Base-by-base conservation (phyloP, 257 asterid genomes). In the Salvia rosmarinus region DNA sequence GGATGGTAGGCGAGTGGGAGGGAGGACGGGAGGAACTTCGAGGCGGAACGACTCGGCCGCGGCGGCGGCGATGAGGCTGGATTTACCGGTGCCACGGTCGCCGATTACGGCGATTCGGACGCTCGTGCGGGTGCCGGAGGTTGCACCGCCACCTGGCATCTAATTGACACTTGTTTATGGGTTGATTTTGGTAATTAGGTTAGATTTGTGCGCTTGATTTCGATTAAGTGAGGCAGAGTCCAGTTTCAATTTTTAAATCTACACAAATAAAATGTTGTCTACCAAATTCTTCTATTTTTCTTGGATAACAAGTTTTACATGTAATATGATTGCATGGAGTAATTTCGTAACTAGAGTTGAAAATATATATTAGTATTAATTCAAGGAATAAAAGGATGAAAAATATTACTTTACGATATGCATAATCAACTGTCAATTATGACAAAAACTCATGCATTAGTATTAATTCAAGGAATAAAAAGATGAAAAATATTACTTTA, bases 11-110 rank as follows among this genome's bases (percentile, higher is more conserved):
- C 98, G 98, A 70, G 98, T 89, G 66, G 91, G 96, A 37, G 95
- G 96, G 67, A 95, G 96, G n/a, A 95, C 96, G 14, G 90, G 90
- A 16, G 91, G 92, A 12, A 95, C 91, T 34, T 88, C 90, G n/a
- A 74, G 84, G 13, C 95, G 89, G 78, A 95, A 95, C 25, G 88
- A 69, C 72, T 91, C 99, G 63, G 91, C 86, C 10, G 97, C 91
- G 6, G 92, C 96, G 32, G 98, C 87, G 20, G 91, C 90, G 73
- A 95, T 95, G 59, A 95, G 96, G 77, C 98, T 89, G 71, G 98
- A 91, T 80, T 95, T 95, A 3, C 99, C 99, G 70, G 98, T 86
- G 77, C 87, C 91, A 21, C 89, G 96, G 79, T 95, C 99, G 83
- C 96, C 99, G 79, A 95, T 96, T 69, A 95, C 95, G 70, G 86